Conservation (phyloP, 2,329 filamentous ascomycete genomes). For the Aspergillus fischeri region DNA sequence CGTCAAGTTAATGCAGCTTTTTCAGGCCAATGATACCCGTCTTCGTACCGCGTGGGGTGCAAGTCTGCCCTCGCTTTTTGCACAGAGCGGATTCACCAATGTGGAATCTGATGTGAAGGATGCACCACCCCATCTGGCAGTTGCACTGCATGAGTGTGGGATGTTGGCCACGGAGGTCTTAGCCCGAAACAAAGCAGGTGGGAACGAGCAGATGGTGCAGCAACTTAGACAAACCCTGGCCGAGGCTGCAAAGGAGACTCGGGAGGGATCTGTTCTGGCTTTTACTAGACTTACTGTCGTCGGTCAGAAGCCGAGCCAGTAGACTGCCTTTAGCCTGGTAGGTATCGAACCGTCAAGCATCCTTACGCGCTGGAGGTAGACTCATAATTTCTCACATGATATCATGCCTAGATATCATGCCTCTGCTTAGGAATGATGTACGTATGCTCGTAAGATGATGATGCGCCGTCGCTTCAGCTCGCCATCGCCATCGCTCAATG, state of each 20-base stretch:
- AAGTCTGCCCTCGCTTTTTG: neutral
- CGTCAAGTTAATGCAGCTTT: neutral
- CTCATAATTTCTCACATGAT: neutral
- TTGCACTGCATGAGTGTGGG: neutral
- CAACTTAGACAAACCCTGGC: neutral
- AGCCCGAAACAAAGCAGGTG: neutral
- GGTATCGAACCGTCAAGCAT: neutral
- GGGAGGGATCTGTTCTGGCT: neutral
- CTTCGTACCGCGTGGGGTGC: neutral
- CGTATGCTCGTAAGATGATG: neutral
- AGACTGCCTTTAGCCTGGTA: neutral
- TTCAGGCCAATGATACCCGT: neutral
- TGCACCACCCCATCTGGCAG: neutral
- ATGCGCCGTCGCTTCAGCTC: neutral
- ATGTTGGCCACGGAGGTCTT: neutral
- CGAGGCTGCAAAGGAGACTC: neutral
- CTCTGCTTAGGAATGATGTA: neutral
- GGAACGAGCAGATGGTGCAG: neutral
- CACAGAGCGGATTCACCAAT: neutral
- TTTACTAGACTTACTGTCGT: neutral
- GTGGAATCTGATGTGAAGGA: neutral
- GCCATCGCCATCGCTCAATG: neutral
- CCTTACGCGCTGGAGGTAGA: neutral
- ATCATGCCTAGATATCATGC: neutral
- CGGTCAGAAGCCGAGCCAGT: neutral